Evolutionary conservation across 805 yeast species (phyloP), one percentile per base, ranked within the genome.

Genomic region (Grigorovia humatica): DNA sequence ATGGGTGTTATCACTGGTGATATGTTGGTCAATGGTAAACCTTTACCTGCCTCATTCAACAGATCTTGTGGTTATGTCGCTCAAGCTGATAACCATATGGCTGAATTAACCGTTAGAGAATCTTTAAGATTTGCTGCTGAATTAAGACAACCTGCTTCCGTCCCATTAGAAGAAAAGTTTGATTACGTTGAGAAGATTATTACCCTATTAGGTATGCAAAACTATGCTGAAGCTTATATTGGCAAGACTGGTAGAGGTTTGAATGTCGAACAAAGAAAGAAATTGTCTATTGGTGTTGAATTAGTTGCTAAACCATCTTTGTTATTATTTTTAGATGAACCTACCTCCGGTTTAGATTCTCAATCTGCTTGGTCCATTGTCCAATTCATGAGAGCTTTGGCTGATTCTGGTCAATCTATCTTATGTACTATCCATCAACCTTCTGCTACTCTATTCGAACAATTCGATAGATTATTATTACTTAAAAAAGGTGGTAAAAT

Each of bases 341-440:
- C 88, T 38, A 82, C 87, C 30, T 82, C 87, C 40, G 88, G 88
- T 63, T 71, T 82, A 54, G 88, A 82, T 62, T 78, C 79, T 18
- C 81, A 76, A 61, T 82, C 74, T 68, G 86, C 72, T 51, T 81
- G 88, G 88, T 75, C 87, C 43, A 80, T 83, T 64, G 79, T 82
- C 62, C 77, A 78, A 63, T 76, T 83, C 59, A 73, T 83, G 76
- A 74, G 84, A 66, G 80, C 80, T 59, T 73, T 83, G 54, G 85
- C 87, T 13, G 75, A 78, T 62, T 80, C 81, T 54, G 89, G 89
- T 43, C 88, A 83, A 69, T 83, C 88, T 40, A 80, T 83, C 64
- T 70, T 83, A 63, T 83, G 88, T 71, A 83, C 89, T 27, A 83
- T 83, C 58, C 89, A 83, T 67, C 89, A 83, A 68, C 89, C 89